These are phyloP conservation scores for Xylaria telfairii DNA, from an alignment of 495 filamentous ascomycete genomes.

Conservation along the genomic window DNA sequence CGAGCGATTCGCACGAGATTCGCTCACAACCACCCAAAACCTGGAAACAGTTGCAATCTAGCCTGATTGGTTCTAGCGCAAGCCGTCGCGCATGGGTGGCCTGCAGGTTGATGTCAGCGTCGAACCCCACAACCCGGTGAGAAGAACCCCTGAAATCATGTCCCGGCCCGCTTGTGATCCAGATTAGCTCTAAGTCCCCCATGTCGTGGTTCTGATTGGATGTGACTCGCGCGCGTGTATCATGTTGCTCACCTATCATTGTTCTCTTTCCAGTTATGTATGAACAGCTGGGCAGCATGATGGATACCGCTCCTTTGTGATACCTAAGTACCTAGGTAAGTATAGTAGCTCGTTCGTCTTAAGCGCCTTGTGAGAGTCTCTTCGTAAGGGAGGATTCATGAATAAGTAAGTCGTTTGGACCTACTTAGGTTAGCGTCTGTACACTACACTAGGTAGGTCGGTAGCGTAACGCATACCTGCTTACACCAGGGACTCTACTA, in stretches of 20 bases:
- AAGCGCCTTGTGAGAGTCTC: no score
- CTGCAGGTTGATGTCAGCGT: slow-evolving; percentile 24
- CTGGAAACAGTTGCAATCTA: neutral
- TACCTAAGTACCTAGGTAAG: neutral
- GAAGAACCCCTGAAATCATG: slow-evolving; percentile 20
- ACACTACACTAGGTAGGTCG: no score
- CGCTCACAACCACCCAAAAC: slow-evolving; percentile 16
- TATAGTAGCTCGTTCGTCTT: no score
- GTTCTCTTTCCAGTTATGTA: neutral
- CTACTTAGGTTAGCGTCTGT: neutral
- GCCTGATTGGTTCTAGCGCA: neutral
- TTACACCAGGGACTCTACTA: no score
- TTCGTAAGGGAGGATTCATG: neutral
- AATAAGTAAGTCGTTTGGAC: neutral
- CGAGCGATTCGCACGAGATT: slow-evolving; percentile 13
- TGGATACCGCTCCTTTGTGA: neutral
- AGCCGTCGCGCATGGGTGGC: neutral
- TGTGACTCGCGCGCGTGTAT: slow-evolving; percentile 18
- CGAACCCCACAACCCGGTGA: neutral
- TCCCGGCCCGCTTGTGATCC: slow-evolving; percentile 12
- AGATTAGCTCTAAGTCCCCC: slow-evolving; percentile 12
- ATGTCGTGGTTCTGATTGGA: slow-evolving; percentile 8
- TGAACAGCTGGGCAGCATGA: neutral
- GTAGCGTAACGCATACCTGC: no score
- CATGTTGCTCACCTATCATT: neutral